Evolutionary conservation across 2,329 filamentous ascomycete genomes (phyloP), one percentile per base, ranked within the genome.

Genomic region (Endoconidiophora polonica): DNA sequence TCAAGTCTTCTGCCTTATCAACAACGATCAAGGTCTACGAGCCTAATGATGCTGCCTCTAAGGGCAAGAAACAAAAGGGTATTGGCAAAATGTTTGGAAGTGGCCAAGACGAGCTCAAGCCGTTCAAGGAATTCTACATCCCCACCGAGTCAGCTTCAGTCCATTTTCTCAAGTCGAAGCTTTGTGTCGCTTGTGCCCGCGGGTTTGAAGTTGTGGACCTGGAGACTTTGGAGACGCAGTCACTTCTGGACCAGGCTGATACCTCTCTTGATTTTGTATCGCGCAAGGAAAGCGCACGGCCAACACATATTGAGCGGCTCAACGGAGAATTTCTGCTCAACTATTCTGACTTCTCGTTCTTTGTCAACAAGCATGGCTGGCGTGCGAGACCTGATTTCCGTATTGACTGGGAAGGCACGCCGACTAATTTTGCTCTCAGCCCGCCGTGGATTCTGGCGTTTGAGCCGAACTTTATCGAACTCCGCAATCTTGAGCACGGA

Each of bases 11-110:
- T 16, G 85, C 88, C 2, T 70, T 96, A 29, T 94, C 86, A 48
- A 94, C 86, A 12, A 96, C 90, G 2, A 94, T 98, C 70, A 96
- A 96, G 67, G 91, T 96, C n/a, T 96, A 86, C 65, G 90, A 98
- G 66, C 91, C 91, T 1, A 94, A 94, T 67, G 91, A 96, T 62
- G 83, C 86, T 55, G 83, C 94, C 73, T 82, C 83, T 49, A 91
- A 88, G 68, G 86, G 85, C 52, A 93, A 91, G 70, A 95, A 93
- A 69, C 93, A 94, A 62, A 91, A 88, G 59, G 90, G 91, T 16
- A 81, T 98, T 54, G 82, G 85, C 57, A 94, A 93, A 68, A 94
- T 98, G 80, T 90, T 98, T 67, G 86, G 86, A 54, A 81, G 71
- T 47, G 86, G 87, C 6, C 88, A 95, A 63, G 91, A 98, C 64